These are phyloP conservation scores for Aureobasidium uvarum DNA, from an alignment of 2,329 filamentous ascomycete genomes.

Conservation along the genomic window DNA sequence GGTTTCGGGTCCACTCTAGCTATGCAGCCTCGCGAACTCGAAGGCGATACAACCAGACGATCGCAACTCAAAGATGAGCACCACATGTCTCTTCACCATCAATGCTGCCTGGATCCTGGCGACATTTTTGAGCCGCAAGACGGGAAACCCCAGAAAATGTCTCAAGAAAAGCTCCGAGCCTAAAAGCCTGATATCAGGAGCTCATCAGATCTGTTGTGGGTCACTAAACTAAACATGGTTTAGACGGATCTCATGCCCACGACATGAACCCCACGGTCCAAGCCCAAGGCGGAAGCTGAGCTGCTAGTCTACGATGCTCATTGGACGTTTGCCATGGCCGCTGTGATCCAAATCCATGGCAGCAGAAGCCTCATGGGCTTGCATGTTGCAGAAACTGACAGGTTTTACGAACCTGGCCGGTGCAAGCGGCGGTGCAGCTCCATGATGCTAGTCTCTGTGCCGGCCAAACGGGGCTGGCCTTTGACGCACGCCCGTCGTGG, in stretches of 20 bases:
- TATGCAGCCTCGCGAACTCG: neutral
- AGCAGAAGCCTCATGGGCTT: slow-evolving; percentile 14
- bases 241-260: slow-evolving; percentile 21
- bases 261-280: slow-evolving; percentile 19
- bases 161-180: slow-evolving; percentile 23
- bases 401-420: slow-evolving; percentile 7
- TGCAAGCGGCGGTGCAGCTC: slow-evolving; percentile 16
- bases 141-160: slow-evolving; percentile 25
- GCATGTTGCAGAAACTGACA: slow-evolving; percentile 19
- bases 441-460: slow-evolving; percentile 11
- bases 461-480: slow-evolving; percentile 21
- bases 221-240: slow-evolving; percentile 22
- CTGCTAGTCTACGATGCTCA: slow-evolving; percentile 3
- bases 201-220: slow-evolving; percentile 18
- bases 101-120: neutral
- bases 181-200: slow-evolving; percentile 23
- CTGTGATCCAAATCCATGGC: slow-evolving; percentile 18
- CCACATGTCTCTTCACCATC: neutral
- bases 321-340: slow-evolving; percentile 16
- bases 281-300: slow-evolving; percentile 21
- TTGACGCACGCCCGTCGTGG: slow-evolving; percentile 23
- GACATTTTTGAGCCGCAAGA: slow-evolving; percentile 17
- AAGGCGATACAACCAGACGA: neutral
- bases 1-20: neutral
- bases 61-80: neutral